Evolutionary conservation across 2,329 filamentous ascomycete genomes (phyloP).

Genomic region (Xylaria sp.): DNA sequence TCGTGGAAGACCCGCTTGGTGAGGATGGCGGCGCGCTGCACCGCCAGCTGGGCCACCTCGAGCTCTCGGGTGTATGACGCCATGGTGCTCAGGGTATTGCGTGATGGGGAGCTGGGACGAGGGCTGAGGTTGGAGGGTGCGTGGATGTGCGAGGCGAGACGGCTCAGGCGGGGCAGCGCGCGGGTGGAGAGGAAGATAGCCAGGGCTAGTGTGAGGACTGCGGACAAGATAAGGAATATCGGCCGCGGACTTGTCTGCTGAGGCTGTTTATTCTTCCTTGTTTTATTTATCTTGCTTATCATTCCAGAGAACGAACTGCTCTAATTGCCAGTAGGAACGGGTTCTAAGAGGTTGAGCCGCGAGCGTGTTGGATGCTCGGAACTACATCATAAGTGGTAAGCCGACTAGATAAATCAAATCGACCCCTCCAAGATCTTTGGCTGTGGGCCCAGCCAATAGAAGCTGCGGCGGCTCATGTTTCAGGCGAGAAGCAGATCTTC

Average conservation of each 20-base stretch:
- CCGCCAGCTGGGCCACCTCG: conserved; percentile 74
- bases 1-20: conserved; percentile 82
- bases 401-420: too few relatives aligned
- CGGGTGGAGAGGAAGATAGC: conserved; percentile 36
- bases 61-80: conserved; percentile 70
- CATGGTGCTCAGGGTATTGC: conserved; percentile 37
- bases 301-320: too few relatives aligned
- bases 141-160: conserved; percentile 36
- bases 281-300: conserved; percentile 25
- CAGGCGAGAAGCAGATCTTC: too few relatives aligned
- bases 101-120: conserved; percentile 18
- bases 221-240: conserved; percentile 27
- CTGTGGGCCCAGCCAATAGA: too few relatives aligned
- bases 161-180: conserved; percentile 40
- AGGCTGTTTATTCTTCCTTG: background rate
- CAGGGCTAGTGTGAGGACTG: conserved; percentile 37
- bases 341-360: too few relatives aligned
- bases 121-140: conserved; percentile 11
- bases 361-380: too few relatives aligned
- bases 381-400: too few relatives aligned
- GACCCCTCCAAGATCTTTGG: too few relatives aligned
- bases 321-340: too few relatives aligned
- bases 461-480: too few relatives aligned
- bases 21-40: conserved; percentile 74
- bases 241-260: conserved; percentile 11